These are phyloP conservation scores for Aspergillus viridinutans DNA, from an alignment of 2,329 filamentous ascomycete genomes.

Conservation along the genomic window DNA sequence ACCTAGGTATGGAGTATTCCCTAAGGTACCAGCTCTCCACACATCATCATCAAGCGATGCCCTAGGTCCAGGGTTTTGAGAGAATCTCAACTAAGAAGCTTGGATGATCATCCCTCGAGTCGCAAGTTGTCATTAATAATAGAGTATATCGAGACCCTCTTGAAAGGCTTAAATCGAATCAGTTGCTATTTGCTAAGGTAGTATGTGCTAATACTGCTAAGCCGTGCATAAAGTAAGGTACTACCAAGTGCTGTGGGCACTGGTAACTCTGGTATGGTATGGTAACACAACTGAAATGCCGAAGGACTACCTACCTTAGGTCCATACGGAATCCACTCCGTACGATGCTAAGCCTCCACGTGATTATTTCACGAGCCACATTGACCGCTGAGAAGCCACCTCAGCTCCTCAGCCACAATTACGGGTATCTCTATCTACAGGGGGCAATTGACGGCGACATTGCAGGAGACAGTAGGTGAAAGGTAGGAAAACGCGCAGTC, in stretches of 20 bases:
- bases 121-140: neutral
- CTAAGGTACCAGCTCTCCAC: neutral
- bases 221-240: neutral
- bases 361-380: neutral
- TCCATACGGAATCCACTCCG: no score
- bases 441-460: slow-evolving; percentile 1
- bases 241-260: neutral
- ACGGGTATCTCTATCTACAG: slow-evolving; percentile 8
- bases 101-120: neutral
- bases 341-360: neutral
- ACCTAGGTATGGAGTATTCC: no score
- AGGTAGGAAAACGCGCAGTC: neutral
- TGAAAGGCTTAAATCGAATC: neutral
- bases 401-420: slow-evolving; percentile 9
- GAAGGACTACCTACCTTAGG: no score
- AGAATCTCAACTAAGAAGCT: neutral
- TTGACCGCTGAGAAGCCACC: neutral
- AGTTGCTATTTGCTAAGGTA: neutral
- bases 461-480: neutral
- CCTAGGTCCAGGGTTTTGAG: neutral
- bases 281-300: neutral
- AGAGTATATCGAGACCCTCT: neutral
- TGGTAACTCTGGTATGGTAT: neutral
- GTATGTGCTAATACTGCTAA: neutral
- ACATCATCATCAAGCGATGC: neutral